Evolutionary conservation across 495 filamentous ascomycete species (phyloP).

Genomic region (Talaromyces wortmannii): DNA sequence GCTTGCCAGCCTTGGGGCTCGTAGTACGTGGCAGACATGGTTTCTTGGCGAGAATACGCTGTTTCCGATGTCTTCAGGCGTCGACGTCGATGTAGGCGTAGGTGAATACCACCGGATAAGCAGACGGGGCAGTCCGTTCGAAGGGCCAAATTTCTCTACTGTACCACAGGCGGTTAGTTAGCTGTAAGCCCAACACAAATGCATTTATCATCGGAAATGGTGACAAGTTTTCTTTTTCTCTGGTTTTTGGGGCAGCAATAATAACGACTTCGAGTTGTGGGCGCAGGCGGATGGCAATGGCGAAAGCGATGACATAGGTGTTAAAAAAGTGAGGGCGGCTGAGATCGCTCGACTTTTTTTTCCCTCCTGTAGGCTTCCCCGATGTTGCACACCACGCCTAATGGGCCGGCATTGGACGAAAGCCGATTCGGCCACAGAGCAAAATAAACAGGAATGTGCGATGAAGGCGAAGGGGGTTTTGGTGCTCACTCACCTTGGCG

Average conservation of each 20-base stretch:
- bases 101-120: neutral
- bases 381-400: neutral
- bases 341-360: neutral
- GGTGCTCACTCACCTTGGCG: neutral
- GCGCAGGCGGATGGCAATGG: slow-evolving; percentile 1
- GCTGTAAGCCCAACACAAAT: neutral
- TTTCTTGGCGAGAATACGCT: neutral
- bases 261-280: neutral
- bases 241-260: neutral
- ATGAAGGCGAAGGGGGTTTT: neutral
- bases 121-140: neutral
- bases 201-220: neutral
- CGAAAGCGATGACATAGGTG: slow-evolving; percentile 3
- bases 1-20: slow-evolving; percentile 77
- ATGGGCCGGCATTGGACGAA: neutral
- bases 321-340: neutral
- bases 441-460: neutral
- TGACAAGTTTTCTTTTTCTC: neutral
- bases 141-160: neutral
- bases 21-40: slow-evolving; percentile 53
- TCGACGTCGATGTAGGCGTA: neutral
- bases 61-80: neutral
- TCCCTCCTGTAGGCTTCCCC: neutral
- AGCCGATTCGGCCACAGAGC: neutral
- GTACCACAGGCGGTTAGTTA: neutral